Conservation (phyloP, 1,284 basidiomycete genomes). For the Xerocomus nothofagi region DNA sequence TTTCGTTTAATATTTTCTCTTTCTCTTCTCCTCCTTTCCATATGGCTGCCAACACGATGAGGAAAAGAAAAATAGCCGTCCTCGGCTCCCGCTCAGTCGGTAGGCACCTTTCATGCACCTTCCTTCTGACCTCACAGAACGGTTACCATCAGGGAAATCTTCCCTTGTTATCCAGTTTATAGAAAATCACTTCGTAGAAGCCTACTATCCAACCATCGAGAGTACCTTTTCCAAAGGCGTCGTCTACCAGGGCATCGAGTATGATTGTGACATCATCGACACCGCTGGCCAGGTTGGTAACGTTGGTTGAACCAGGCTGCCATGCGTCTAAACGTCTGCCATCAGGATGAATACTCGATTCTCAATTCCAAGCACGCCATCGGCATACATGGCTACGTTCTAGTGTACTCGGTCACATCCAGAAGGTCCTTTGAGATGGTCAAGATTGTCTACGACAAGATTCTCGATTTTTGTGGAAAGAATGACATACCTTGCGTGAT, state of each 20-base stretch:
- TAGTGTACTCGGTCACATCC: slow-evolving; percentile 95
- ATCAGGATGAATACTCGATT: slow-evolving; percentile 80
- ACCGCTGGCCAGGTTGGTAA: slow-evolving; percentile 84
- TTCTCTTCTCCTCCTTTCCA: slow-evolving; percentile 10
- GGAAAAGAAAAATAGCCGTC: slow-evolving; percentile 83
- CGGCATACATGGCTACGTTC: slow-evolving; percentile 82
- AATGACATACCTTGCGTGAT: slow-evolving; percentile 93
- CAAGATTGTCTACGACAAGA: slow-evolving; percentile 95
- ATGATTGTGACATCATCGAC: slow-evolving; percentile 97
- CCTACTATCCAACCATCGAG: slow-evolving; percentile 96
- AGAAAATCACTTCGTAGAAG: slow-evolving; percentile 70
- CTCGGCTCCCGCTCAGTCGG: slow-evolving; percentile 81
- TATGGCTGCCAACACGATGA: slow-evolving; percentile 61
- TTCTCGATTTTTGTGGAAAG: slow-evolving; percentile 90
- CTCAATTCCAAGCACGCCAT: slow-evolving; percentile 81
- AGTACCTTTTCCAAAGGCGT: slow-evolving; percentile 85
- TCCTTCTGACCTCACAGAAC: slow-evolving; percentile 16
- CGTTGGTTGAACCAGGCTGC: not conserved
- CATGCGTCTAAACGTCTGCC: not conserved
- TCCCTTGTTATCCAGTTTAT: slow-evolving; percentile 76
- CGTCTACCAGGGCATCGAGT: slow-evolving; percentile 82
- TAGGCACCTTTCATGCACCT: slow-evolving; percentile 37
- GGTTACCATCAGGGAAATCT: slow-evolving; percentile 67
- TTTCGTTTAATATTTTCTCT: slow-evolving; percentile 1
- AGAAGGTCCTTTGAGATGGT: slow-evolving; percentile 96